These are phyloP conservation scores for Candida tetrigidarum DNA, from an alignment of 1,139 yeast species.

Conservation along the genomic window DNA sequence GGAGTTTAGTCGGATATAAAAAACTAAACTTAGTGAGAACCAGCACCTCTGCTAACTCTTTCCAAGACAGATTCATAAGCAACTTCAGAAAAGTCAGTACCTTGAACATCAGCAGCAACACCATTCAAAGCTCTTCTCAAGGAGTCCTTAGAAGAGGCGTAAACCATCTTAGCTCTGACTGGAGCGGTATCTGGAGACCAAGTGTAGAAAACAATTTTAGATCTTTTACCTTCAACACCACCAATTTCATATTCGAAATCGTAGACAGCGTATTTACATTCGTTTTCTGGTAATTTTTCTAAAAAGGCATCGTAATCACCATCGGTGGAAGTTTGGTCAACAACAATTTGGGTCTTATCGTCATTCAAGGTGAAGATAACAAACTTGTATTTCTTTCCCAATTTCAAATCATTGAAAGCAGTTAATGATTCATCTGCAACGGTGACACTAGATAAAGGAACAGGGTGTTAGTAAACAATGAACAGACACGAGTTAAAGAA, in stretches of 20 bases:
- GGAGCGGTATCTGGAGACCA: conserved; percentile 99
- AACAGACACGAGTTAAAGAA: conserved; percentile 23
- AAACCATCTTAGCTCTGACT: conserved; percentile 94
- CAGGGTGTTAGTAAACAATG: not conserved
- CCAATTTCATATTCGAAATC: conserved; percentile 94
- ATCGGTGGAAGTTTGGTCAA: conserved; percentile 79
- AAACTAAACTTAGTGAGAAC: conserved; percentile 15
- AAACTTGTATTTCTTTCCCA: conserved; percentile 89
- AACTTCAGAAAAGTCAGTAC: conserved; percentile 97
- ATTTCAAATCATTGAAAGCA: conserved; percentile 94
- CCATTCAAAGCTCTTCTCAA: conserved; percentile 97
- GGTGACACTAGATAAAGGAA: conserved; percentile 66
- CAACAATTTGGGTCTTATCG: conserved; percentile 87
- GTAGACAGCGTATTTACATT: conserved; percentile 95
- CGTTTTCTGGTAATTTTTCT: conserved; percentile 90
- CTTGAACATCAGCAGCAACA: conserved; percentile 92
- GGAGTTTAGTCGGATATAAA: not conserved
- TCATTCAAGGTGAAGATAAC: conserved; percentile 82
- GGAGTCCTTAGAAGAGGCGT: conserved; percentile 97
- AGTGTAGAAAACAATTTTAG: conserved; percentile 89
- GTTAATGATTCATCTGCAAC: conserved; percentile 93
- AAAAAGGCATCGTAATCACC: conserved; percentile 81
- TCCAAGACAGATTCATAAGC: conserved; percentile 92
- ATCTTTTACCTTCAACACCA: conserved; percentile 93
- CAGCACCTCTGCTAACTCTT: conserved; percentile 62